phyloP scores from a whole-genome alignment of 768 basidiomycete species.

The Vararia minispora region DNA sequence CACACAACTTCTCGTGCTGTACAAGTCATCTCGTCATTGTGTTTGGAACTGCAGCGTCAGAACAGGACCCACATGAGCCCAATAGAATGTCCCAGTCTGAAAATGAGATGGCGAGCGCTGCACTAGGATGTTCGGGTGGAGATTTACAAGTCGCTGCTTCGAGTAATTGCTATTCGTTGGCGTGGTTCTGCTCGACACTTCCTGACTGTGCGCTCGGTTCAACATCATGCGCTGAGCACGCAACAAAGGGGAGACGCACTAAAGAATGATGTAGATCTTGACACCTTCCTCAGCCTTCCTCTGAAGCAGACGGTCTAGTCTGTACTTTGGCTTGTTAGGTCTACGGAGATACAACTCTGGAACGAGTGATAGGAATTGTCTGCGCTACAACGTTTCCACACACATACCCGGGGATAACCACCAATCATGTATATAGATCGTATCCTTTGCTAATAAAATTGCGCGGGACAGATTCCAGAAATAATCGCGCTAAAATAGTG shows the following conservation, averaged over 20 bases:
- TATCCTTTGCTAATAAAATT: slow-evolving; percentile 77
- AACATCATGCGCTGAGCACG: background rate
- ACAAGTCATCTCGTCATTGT: slow-evolving; percentile 1
- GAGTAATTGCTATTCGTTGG: slow-evolving; percentile 93
- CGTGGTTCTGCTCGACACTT: slow-evolving; percentile 92
- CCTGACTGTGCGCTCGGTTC: slow-evolving; percentile 44
- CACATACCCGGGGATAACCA: slow-evolving; percentile 80
- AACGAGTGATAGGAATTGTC: slow-evolving; percentile 3
- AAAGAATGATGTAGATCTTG: slow-evolving; percentile 90
- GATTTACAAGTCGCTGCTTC: slow-evolving; percentile 64
- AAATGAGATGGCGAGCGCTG: slow-evolving; percentile 97
- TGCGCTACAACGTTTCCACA: background rate
- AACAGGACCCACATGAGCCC: slow-evolving; percentile 63
- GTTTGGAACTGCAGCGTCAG: background rate
- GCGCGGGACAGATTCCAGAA: slow-evolving; percentile 96
- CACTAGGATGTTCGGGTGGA: slow-evolving; percentile 92
- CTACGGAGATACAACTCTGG: slow-evolving; percentile 79
- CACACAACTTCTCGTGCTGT: slow-evolving; percentile 96
- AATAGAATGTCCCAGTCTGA: slow-evolving; percentile 94
- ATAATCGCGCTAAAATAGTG: slow-evolving; percentile 70
- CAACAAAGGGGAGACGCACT: slow-evolving; percentile 38
- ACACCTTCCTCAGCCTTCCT: slow-evolving; percentile 92
- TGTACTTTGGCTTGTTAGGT: slow-evolving; percentile 74
- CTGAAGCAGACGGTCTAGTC: slow-evolving; percentile 77
- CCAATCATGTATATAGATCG: slow-evolving; percentile 96